Evolutionary conservation across 2,329 filamentous ascomycete genomes (phyloP), one percentile per base, ranked within the genome.

Genomic region (Ophiognomonia clavigignenti-juglandacearum): DNA sequence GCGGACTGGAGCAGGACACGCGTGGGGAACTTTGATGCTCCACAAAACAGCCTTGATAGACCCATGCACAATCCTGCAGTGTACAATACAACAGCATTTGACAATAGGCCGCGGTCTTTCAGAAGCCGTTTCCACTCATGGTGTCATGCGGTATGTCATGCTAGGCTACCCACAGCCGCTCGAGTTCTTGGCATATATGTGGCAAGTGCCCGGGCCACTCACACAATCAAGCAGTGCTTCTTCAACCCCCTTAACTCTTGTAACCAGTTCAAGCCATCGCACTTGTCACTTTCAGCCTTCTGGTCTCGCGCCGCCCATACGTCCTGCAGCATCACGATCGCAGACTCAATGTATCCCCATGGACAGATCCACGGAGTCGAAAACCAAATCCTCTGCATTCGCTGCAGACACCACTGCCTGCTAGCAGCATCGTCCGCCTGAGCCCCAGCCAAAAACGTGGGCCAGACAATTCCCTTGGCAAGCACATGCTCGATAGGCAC

Each of bases 401-500:
- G 68, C 20, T 72, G 60, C 57, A 73, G 66, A 38, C 75, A 71
- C 75, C 74, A 79, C 3, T 63, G 63, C 27, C 74, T 67, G 50
- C 67, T 65, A 20, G 57, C 59, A 0, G 59, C 59, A 6, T 72
- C 66, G 36, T 65, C 66, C 0, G 72, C 70, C 45, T 77, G 74
- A 0, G 75, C 76, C 1, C 76, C 77, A 6, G 72, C 74, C 6
- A 81, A 66, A 45, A 82, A 81, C 0, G 76, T 71, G 0, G 77
- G 74, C 76, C 75, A 81, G 1, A 72, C 70, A 4, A 75, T 77
- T 0, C 73, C 75, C 54, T 80, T 81, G 62, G 78, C 72, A 18
- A 78, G 69, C 2, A 68, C 65, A 38, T 80, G 74, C 2, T 71
- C 64, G 8, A 71, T 65, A 1, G 70, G 68, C 3, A 82, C 70